A percentile compares a stretch with the other conserved stretches of the same genome.
Conservation (phyloP, 78 protist species). For the Emiliania huxleyi region DNA sequence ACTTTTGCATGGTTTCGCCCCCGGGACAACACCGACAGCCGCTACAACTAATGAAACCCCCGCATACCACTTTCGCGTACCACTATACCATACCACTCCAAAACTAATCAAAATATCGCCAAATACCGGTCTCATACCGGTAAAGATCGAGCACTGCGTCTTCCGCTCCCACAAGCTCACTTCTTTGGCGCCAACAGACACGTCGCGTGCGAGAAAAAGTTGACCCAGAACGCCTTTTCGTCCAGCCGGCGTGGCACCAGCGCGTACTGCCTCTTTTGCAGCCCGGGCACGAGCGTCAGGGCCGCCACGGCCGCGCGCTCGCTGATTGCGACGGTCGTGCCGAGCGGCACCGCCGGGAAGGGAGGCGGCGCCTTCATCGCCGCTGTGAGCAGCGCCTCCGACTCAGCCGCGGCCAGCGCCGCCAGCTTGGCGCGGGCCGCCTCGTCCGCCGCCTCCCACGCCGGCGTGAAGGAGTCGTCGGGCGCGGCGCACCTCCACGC, state of each 20-base stretch:
- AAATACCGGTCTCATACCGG: too few relatives aligned
- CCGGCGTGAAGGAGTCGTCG: neutral
- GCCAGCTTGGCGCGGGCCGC: neutral
- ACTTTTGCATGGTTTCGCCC: too few relatives aligned
- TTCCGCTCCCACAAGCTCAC: too few relatives aligned
- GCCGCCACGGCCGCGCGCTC: neutral
- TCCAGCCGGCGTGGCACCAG: neutral
- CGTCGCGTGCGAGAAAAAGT: neutral
- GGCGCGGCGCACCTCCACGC: neutral
- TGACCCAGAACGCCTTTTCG: neutral
- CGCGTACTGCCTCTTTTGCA: neutral
- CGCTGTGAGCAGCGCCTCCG: neutral
- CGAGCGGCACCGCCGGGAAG: neutral
- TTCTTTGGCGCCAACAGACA: too few relatives aligned
- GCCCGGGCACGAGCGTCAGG: neutral
- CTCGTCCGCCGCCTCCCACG: neutral
- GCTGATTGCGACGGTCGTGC: neutral
- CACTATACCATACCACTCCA: too few relatives aligned
- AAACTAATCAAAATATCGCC: too few relatives aligned
- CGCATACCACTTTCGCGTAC: too few relatives aligned
- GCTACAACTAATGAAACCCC: too few relatives aligned
- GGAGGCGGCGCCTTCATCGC: neutral
- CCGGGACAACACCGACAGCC: too few relatives aligned
- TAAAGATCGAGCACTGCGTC: too few relatives aligned
- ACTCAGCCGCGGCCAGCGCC: neutral